Base-by-base conservation (phyloP, 1,284 basidiomycete genomes). In the Ustilago loliicola region DNA sequence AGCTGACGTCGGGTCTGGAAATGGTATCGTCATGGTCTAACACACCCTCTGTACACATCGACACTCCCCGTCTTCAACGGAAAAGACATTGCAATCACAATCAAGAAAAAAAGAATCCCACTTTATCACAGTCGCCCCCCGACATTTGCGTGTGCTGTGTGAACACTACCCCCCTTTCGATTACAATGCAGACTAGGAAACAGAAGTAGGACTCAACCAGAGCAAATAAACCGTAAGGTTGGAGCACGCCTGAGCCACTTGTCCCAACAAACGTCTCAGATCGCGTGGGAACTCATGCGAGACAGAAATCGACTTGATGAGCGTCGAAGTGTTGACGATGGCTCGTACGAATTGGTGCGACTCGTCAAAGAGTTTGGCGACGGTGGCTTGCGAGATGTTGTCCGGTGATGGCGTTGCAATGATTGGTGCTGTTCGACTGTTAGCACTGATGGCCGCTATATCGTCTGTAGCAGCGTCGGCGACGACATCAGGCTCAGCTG, bases 21-120 rank as follows among this genome's bases (percentile, higher is more conserved):
- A 81, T 52, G 84, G 84, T 5, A 56, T 85, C 27, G 83, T 85
- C 23, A 85, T 85, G 84, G 83, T 85, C 19, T 85, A 73, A 72
- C 7, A 25, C 25, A 0, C 27, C 7, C 19, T 27, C 27, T 34
- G 9, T 45, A 45, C 42, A 45, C 42, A 21, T 36, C 15, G 9
- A 36, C 34, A 36, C 34, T 36, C 34, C 9, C 9, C 10, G 10
- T 36, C 34, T 10, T 15, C 9, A 36, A 36, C 34, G 34, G 34
- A 36, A 36, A 10, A n/a, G n/a, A n/a, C n/a, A n/a, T n/a, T n/a
- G n/a, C 34, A 36, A 36, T 21, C 23, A 23, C 36, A 32, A 17
- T 11, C n/a, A n/a, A n/a, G n/a, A n/a, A n/a, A n/a, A n/a, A n/a
- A n/a, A n/a, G n/a, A n/a, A n/a, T n/a, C n/a, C n/a, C n/a, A 48